phyloP scores from a whole-genome alignment of 441 rosid species.

The Hura crepitans region DNA sequence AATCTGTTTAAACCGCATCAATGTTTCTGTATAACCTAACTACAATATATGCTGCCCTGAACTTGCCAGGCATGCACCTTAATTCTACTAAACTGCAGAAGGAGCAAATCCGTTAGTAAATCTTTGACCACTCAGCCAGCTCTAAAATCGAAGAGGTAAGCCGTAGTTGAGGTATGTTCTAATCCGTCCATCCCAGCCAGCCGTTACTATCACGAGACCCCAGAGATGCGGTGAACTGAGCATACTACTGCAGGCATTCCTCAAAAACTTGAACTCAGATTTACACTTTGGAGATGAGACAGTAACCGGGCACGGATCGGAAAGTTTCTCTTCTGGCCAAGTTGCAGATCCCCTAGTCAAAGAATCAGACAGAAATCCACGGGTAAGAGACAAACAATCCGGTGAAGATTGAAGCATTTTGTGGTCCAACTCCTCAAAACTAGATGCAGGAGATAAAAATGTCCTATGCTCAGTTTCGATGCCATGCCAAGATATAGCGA shows the following conservation, averaged over 20 bases:
- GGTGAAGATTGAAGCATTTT: slow-evolving; percentile 32
- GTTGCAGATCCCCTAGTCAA: slow-evolving; percentile 76
- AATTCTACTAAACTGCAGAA: background rate
- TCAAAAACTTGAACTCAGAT: slow-evolving; percentile 52
- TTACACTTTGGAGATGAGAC: slow-evolving; percentile 36
- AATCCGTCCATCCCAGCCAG: slow-evolving; percentile 94
- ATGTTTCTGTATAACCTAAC: background rate
- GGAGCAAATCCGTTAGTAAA: background rate
- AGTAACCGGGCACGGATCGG: slow-evolving; percentile 33
- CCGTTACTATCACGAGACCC: slow-evolving; percentile 92
- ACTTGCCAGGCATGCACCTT: background rate
- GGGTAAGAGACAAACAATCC: slow-evolving; percentile 50
- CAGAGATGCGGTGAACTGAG: slow-evolving; percentile 58
- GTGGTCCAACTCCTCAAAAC: slow-evolving; percentile 27
- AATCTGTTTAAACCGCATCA: background rate
- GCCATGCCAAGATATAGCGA: slow-evolving; percentile 90
- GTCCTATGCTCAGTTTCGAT: slow-evolving; percentile 31
- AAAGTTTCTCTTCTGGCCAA: slow-evolving; percentile 95
- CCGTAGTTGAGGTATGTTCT: slow-evolving; percentile 89
- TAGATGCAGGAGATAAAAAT: slow-evolving; percentile 18
- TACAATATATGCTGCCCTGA: background rate
- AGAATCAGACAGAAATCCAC: slow-evolving; percentile 56
- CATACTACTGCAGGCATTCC: slow-evolving; percentile 60
- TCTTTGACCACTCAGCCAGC: background rate
- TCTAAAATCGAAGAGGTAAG: slow-evolving; percentile 48